Evolutionary conservation across 805 yeast species (phyloP).

Genomic region (Peterozyma toletana): DNA sequence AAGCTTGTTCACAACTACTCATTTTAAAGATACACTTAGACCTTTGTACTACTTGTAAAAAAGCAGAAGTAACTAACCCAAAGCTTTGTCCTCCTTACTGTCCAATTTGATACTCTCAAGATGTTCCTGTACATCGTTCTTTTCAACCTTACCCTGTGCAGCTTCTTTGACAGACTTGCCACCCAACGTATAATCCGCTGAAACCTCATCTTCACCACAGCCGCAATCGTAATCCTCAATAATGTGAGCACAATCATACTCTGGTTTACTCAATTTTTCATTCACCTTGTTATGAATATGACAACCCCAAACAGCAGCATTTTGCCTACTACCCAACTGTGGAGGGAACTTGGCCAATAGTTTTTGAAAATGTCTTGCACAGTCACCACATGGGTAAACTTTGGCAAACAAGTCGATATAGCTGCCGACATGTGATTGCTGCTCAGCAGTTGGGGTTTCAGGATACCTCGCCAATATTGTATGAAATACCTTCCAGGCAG

Average conservation of each 20-base stretch:
- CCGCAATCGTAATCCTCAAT: constrained; percentile 95
- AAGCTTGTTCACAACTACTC: too few relatives aligned
- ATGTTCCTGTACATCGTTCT: constrained; percentile 26
- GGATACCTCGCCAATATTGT: constrained; percentile 92
- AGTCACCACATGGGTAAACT: constrained; percentile 95
- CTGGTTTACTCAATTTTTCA: constrained; percentile 54
- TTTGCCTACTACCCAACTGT: constrained; percentile 65
- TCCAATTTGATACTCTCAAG: constrained; percentile 39
- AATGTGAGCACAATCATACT: constrained; percentile 80
- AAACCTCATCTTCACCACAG: constrained; percentile 72
- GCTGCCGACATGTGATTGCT: constrained; percentile 52
- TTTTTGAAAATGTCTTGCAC: constrained; percentile 84
- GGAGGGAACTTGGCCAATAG: constrained; percentile 74
- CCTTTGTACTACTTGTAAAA: too few relatives aligned
- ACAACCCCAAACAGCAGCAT: constrained; percentile 96
- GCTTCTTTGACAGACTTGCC: constrained; percentile 12
- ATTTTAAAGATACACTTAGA: too few relatives aligned
- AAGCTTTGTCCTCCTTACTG: constrained; percentile 35
- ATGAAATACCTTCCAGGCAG: constrained; percentile 90
- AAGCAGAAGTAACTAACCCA: constrained; percentile 30
- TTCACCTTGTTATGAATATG: constrained; percentile 85
- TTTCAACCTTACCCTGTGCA: constrained; percentile 4
- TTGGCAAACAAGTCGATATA: constrained; percentile 77
- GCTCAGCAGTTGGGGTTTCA: constrained; percentile 61
- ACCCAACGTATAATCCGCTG: constrained; percentile 25